Evolutionary conservation across 495 filamentous ascomycete species (phyloP).

Genomic region (Xanthoparmelia taractica): DNA sequence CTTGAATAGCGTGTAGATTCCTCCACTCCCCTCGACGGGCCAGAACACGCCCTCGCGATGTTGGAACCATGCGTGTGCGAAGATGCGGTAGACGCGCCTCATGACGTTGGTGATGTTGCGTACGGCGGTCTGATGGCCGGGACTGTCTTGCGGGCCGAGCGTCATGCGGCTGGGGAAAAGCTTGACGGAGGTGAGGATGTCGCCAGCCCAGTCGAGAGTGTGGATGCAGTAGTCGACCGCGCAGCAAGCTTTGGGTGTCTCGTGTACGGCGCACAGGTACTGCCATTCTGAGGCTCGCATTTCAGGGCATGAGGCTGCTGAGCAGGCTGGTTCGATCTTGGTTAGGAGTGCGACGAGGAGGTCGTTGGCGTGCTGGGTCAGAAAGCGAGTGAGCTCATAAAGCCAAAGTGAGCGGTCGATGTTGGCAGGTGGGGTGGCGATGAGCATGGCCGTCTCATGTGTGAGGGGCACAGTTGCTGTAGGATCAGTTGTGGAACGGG

Average conservation of each 20-base stretch:
- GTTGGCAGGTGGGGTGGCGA: conserved; percentile 70
- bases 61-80: conserved; percentile 98
- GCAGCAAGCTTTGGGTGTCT: conserved; percentile 88
- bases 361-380: conserved; percentile 85
- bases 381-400: conserved; percentile 92
- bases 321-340: conserved; percentile 73
- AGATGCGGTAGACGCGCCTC: conserved; percentile 87
- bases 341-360: conserved; percentile 87
- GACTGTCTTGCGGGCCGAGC: conserved; percentile 55
- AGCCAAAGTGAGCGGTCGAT: conserved; percentile 86
- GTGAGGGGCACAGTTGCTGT: conserved; percentile 57
- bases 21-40: conserved; percentile 81
- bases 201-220: conserved; percentile 93
- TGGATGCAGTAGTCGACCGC: conserved; percentile 99
- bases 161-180: conserved; percentile 85
- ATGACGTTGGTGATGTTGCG: conserved; percentile 92
- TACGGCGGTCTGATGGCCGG: conserved; percentile 52
- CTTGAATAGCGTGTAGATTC: conserved; percentile 93
- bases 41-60: conserved; percentile 83
- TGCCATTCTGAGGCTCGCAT: conserved; percentile 99
- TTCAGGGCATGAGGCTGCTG: conserved; percentile 79
- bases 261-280: conserved; percentile 96
- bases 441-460: conserved; percentile 58
- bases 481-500: conserved; percentile 51
- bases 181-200: conserved; percentile 80